Conservation (phyloP, 2,329 filamentous ascomycete species). For the Dothideomycetidae sp. region DNA sequence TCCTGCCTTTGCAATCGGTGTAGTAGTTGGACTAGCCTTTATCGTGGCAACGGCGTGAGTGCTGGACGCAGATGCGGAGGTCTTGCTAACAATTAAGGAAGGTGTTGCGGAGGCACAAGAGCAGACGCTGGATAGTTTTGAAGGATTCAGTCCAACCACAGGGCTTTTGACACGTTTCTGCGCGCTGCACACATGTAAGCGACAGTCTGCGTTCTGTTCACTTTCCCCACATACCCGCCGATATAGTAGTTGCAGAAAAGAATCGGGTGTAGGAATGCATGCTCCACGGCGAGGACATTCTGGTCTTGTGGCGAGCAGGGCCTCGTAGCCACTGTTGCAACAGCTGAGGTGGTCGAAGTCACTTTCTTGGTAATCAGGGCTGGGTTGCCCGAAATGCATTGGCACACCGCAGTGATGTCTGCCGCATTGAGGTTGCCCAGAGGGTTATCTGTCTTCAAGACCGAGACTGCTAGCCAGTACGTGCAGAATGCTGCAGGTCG, state of each 20-base stretch:
- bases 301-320: neutral
- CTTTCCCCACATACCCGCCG: neutral
- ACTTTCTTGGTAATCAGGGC: neutral
- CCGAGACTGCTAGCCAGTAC: neutral
- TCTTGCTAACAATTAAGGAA: neutral
- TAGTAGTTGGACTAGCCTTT: no score
- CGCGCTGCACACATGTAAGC: no score
- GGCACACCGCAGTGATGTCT: neutral
- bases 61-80: neutral
- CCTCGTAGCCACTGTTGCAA: neutral
- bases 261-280: neutral
- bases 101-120: neutral
- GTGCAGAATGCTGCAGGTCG: neutral
- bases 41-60: neutral
- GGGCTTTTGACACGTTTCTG: neutral
- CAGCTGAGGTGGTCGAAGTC: neutral
- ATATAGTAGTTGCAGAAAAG: neutral
- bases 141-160: neutral
- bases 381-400: neutral
- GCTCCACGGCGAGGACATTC: neutral
- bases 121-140: neutral
- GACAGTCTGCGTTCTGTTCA: no score
- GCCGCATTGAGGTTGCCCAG: neutral
- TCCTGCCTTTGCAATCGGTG: no score
- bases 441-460: neutral